Base-by-base conservation (phyloP, 495 filamentous ascomycete species). In the Podospora bellae-mahoneyi region DNA sequence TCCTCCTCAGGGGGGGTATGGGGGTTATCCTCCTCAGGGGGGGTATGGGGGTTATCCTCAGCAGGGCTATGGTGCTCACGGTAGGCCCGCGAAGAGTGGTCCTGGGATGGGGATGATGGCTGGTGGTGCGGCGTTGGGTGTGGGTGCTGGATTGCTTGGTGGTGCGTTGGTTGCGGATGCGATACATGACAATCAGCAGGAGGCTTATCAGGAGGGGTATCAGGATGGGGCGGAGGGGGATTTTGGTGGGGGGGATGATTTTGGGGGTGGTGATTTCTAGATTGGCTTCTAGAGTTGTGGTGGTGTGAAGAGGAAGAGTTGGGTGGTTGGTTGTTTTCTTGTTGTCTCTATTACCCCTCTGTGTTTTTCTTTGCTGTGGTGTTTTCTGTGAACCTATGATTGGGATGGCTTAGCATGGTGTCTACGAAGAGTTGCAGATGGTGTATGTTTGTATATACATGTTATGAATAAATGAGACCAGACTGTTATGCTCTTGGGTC, bases 121-220 rank as follows among this genome's bases (percentile, higher is more conserved):
- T 1, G 91, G 91, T 59, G 91, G 86, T 28, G 90, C 89, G 9
- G 92, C 91, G 19, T 77, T 94, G 68, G 92, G 92, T 76, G 73
- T 92, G 9, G 92, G 91, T 60, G 92, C 88, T 65, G 92, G 92
- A 64, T 68, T 96, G 72, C 55, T 94, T 3, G 92, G 91, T 68
- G 92, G 91, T 13, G 79, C 82, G 70, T 60, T 94, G 74, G 73
- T 96, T 55, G 89, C 83, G 3, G 84, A 91, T 73, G 88, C 86
- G 10, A 80, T 92, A 59, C 75, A 87, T 58, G 88, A 89, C 67
- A 72, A 84, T 62, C 70, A 89, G 69, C 78, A 89, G 64, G 78
- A 85, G 27, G 81, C 79, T 58, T 86, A 87, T 71, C 34, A 78
- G 23, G 74, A 85, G 18, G 82, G 82, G 19, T 83, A 76, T 70